These are phyloP conservation scores for Euphorbia peplus DNA, from an alignment of 345 rosid species.

Conservation along the genomic window DNA sequence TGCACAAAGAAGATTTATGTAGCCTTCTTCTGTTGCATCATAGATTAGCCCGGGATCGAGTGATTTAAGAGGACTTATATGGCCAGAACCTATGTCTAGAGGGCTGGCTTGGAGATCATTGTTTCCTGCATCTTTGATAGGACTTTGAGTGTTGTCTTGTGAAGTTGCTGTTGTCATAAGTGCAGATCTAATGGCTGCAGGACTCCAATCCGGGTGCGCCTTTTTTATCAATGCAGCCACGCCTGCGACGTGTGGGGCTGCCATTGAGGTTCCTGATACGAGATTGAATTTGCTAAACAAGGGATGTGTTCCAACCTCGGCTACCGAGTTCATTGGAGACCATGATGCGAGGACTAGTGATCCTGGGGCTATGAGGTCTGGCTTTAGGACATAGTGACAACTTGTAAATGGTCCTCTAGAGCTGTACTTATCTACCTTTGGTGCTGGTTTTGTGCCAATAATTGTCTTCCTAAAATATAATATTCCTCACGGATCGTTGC, in stretches of 20 bases:
- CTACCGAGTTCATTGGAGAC: constrained; percentile 32
- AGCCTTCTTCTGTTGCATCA: constrained; percentile 44
- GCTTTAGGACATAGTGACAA: constrained; percentile 32
- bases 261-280: constrained; percentile 47
- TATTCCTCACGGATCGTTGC: constrained; percentile 25
- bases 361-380: constrained; percentile 47
- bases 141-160: constrained; percentile 33
- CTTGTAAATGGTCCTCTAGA: constrained; percentile 42
- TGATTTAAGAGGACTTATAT: constrained; percentile 40
- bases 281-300: constrained; percentile 36
- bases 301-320: constrained; percentile 3
- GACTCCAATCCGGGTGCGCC: constrained; percentile 42
- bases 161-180: constrained; percentile 44
- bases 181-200: constrained; percentile 46
- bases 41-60: constrained; percentile 57
- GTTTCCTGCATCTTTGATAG: constrained; percentile 25
- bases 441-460: constrained; percentile 39
- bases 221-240: constrained; percentile 38
- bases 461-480: constrained; percentile 33
- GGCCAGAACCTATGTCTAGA: constrained; percentile 56
- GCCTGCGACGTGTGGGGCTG: constrained; percentile 50
- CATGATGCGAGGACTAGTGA: constrained; percentile 39
- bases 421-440: constrained; percentile 32
- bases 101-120: constrained; percentile 47
- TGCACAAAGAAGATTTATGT: constrained; percentile 45